Percentiles rank a stretch among this genome's conserved stretches.
These are phyloP conservation scores for Cynanchum wilfordii DNA, from an alignment of 257 asterid species.

Conservation along the genomic window DNA sequence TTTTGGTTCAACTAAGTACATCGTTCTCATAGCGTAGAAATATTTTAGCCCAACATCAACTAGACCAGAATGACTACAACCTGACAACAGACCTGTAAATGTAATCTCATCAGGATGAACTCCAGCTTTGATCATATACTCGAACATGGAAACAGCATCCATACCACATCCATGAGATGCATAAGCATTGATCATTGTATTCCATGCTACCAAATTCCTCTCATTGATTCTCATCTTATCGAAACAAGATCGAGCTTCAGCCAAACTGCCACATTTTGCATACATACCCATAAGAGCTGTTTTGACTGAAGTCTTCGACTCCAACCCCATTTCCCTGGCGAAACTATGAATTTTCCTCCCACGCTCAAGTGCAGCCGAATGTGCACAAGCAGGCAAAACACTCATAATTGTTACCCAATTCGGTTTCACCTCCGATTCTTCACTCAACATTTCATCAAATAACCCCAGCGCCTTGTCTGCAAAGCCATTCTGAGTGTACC, in stretches of 20 bases:
- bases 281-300: slow-evolving; percentile 77
- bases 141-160: slow-evolving; percentile 56
- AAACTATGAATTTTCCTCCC: slow-evolving; percentile 54
- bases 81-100: slow-evolving; percentile 71
- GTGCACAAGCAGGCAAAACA: slow-evolving; percentile 69
- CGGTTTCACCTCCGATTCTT: slow-evolving; percentile 53
- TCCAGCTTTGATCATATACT: slow-evolving; percentile 53
- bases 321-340: slow-evolving; percentile 53
- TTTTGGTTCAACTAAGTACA: slow-evolving; percentile 40
- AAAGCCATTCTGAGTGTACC: slow-evolving; percentile 77
- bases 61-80: slow-evolving; percentile 82
- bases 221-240: slow-evolving; percentile 33
- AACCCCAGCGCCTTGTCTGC: slow-evolving; percentile 47
- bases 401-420: slow-evolving; percentile 88
- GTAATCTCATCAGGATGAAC: slow-evolving; percentile 61
- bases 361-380: slow-evolving; percentile 55
- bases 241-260: slow-evolving; percentile 59
- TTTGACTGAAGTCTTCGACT: slow-evolving; percentile 54
- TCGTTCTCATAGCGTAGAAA: slow-evolving; percentile 51
- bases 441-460: slow-evolving; percentile 51
- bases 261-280: slow-evolving; percentile 73
- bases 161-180: slow-evolving; percentile 65
- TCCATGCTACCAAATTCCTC: slow-evolving; percentile 66
- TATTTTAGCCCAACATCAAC: slow-evolving; percentile 62
- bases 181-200: slow-evolving; percentile 67